Evolutionary conservation across 331 rosid species (phyloP).

Genomic region (Quercus lobata): DNA sequence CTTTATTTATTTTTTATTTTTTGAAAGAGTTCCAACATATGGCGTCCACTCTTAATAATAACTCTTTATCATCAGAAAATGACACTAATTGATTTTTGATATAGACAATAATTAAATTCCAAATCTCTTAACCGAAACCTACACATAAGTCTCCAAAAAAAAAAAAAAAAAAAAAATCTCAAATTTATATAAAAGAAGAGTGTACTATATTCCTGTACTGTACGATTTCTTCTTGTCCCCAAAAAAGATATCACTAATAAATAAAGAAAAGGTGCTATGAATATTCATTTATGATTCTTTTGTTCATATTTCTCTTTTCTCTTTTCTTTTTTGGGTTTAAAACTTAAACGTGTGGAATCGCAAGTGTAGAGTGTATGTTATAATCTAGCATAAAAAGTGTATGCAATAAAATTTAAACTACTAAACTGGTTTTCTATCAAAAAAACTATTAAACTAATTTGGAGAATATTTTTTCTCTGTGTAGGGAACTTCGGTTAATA

Average conservation of each 20-base stretch:
- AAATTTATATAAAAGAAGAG: too few species aligned
- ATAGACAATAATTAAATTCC: rapidly evolving
- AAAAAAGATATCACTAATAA: background rate
- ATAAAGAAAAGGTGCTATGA: background rate
- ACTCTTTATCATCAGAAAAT: rapidly evolving
- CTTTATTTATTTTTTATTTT: too few species aligned
- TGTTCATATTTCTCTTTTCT: too few species aligned
- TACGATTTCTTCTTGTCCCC: background rate
- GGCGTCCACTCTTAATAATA: rapidly evolving
- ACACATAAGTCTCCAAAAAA: too few species aligned
- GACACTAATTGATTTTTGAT: rapidly evolving
- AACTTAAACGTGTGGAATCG: background rate
- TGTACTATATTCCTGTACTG: too few species aligned
- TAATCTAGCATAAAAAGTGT: too few species aligned
- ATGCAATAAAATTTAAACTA: too few species aligned
- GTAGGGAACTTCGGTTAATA: slow-evolving; percentile 48
- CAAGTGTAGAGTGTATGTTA: too few species aligned
- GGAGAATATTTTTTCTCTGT: background rate
- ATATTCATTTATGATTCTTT: background rate
- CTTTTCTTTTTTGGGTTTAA: too few species aligned
- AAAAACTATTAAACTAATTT: background rate
- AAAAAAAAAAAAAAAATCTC: too few species aligned
- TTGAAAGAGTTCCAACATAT: background rate
- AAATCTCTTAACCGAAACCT: too few species aligned
- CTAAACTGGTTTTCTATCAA: background rate